A percentile compares a stretch with the other conserved stretches of the same genome.
Conservation (phyloP, 306 rosid genomes). For the Arachis hypogaea region DNA sequence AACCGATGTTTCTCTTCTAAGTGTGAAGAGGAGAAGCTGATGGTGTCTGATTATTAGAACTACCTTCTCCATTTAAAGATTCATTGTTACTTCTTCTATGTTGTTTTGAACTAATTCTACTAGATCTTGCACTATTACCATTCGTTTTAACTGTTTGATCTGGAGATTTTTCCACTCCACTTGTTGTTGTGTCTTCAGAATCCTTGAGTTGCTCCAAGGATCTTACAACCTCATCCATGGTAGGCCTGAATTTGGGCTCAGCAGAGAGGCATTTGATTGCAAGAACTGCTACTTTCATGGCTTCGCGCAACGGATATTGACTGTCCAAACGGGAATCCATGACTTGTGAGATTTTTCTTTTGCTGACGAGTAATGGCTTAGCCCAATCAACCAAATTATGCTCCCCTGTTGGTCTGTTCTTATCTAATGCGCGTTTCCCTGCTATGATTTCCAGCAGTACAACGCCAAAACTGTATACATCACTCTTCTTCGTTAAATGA, state of each 20-base stretch:
- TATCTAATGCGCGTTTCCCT: slow-evolving; percentile 75
- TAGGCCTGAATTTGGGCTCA: slow-evolving; percentile 69
- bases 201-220: slow-evolving; percentile 71
- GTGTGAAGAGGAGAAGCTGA: slow-evolving; percentile 50
- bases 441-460: slow-evolving; percentile 82
- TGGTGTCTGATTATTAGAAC: slow-evolving; percentile 43
- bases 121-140: slow-evolving; percentile 29
- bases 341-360: slow-evolving; percentile 62
- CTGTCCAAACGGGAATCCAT: slow-evolving; percentile 81
- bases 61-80: slow-evolving; percentile 30
- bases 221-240: slow-evolving; percentile 68
- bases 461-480: slow-evolving; percentile 90
- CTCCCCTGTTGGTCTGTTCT: slow-evolving; percentile 73
- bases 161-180: slow-evolving; percentile 21
- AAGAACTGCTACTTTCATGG: slow-evolving; percentile 60
- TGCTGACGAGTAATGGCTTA: slow-evolving; percentile 72
- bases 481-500: slow-evolving; percentile 85
- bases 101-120: slow-evolving; percentile 28
- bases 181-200: slow-evolving; percentile 28
- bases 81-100: slow-evolving; percentile 30
- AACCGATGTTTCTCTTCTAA: slow-evolving; percentile 30
- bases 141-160: slow-evolving; percentile 16
- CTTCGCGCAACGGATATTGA: slow-evolving; percentile 62
- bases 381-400: slow-evolving; percentile 85
- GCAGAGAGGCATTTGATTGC: slow-evolving; percentile 65